Evolutionary conservation across 2,329 filamentous ascomycete genomes (phyloP), one percentile per base, ranked within the genome.

Genomic region (Xylariaceae sp.): DNA sequence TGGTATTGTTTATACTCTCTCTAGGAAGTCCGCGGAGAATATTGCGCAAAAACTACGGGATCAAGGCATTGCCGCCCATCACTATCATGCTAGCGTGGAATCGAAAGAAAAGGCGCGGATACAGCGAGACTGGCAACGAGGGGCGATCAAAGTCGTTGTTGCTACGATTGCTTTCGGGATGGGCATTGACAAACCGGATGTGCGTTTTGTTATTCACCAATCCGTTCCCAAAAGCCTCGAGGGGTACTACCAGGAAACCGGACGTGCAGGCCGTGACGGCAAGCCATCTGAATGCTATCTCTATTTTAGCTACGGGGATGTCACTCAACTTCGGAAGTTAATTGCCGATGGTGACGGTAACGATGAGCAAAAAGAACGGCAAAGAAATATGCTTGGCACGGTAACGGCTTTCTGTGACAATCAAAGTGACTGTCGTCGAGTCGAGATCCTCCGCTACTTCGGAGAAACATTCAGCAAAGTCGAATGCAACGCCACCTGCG

Each of bases 151-250:
- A 65, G 90, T 99, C 29, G 96, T 99, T 39, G 95, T 99, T 46
- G 96, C 95, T 17, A 99, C 95, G 0, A 98, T 99, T 73, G 95
- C 95, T 21, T 99, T 99, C 71, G 95, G 95, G 6, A 99, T 99
- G 95, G 95, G 95, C n/a, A 99, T 99, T 64, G 95, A 99, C 78
- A 99, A 99, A 73, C 86, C 93, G 0, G 90, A 99, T 71, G 95
- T 99, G 44, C 90, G 95, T 24, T 99, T 96, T 71, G 95, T 99
- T 29, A 91, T 99, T 36, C 96, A 99, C 70, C 89, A 96, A 68
- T 90, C 87, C 39, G 81, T 99, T 5, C 95, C 95, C 1, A 98
- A 99, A 75, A 97, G 92, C 67, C 78, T 99, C 51, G 95, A 99
- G 75, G 95, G 95, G 0, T 99, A 99, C 73, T 99, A 99, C 70